Evolutionary conservation across 306 rosid genomes (phyloP).

Genomic region (Cicer chorassanicum): DNA sequence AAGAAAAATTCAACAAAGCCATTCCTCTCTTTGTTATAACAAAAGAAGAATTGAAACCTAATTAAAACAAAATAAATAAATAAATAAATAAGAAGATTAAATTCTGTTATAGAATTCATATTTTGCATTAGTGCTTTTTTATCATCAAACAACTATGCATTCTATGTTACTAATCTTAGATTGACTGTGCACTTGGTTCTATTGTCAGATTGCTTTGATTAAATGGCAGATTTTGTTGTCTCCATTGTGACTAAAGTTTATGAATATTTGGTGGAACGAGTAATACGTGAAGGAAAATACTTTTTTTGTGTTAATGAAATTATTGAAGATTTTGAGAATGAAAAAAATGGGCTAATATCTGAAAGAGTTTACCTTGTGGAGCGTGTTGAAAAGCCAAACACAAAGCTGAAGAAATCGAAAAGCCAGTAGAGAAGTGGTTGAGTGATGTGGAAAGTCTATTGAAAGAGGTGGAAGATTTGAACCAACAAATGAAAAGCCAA

Average conservation of each 20-base stretch:
- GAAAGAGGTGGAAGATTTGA: not conserved
- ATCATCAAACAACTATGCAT: not conserved
- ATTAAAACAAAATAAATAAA: no score
- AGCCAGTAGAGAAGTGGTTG: constrained; percentile 17
- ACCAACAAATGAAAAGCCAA: not conserved
- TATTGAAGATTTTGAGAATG: not conserved
- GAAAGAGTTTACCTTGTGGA: not conserved
- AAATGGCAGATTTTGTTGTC: constrained; percentile 18
- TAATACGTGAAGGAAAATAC: not conserved
- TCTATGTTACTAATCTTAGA: not conserved
- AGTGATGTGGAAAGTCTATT: constrained; percentile 20
- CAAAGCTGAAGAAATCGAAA: constrained; percentile 21
- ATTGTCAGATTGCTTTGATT: not conserved
- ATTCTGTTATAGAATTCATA: no score
- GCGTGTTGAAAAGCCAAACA: constrained; percentile 9
- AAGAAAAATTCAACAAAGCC: no score
- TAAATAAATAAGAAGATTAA: no score
- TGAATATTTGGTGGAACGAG: not conserved
- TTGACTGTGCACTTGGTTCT: not conserved
- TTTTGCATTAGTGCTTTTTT: not conserved
- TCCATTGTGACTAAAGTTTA: constrained; percentile 18
- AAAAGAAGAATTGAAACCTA: no score
- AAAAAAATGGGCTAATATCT: not conserved
- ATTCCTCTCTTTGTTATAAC: no score
- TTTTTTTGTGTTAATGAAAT: not conserved